Conservation (phyloP, 2,329 filamentous ascomycete species). For the Colletotrichum paranaense region DNA sequence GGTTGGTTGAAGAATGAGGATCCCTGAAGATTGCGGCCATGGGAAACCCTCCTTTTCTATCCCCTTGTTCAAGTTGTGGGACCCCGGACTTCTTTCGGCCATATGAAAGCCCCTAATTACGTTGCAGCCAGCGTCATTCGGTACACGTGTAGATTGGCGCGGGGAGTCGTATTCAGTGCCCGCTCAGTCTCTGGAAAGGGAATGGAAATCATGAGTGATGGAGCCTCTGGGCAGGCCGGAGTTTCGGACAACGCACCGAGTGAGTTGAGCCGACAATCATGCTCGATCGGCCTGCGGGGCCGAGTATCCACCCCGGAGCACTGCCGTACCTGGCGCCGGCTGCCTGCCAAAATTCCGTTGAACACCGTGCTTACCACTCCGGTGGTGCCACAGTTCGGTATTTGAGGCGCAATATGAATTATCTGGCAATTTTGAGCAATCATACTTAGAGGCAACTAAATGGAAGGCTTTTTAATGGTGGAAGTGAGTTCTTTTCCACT, state of each 20-base stretch:
- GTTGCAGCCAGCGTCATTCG: slow-evolving; percentile 17
- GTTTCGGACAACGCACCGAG: not conserved
- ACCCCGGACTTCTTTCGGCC: slow-evolving; percentile 18
- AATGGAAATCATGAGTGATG: not conserved
- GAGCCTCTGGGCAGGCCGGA: not conserved
- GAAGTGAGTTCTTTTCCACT: no score
- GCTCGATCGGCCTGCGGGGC: not conserved
- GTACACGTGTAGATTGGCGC: not conserved
- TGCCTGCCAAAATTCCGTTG: no score
- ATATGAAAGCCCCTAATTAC: slow-evolving; percentile 24
- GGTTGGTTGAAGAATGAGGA: slow-evolving; percentile 18
- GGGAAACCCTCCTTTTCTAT: not conserved
- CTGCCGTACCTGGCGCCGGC: no score
- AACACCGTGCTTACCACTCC: no score
- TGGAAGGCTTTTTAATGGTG: no score
- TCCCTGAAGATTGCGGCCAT: slow-evolving; percentile 14
- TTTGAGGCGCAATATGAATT: no score
- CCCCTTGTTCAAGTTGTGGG: slow-evolving; percentile 3
- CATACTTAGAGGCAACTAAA: no score
- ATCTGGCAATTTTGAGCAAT: no score
- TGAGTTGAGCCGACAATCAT: not conserved
- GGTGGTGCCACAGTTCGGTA: no score
- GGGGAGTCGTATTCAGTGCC: not conserved
- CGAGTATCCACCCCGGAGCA: not conserved
- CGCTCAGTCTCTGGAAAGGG: not conserved